A percentile compares a stretch with the other conserved stretches of the same genome.
Conservation (phyloP, 2,329 filamentous ascomycete species). For the Neonectria magnoliae region DNA sequence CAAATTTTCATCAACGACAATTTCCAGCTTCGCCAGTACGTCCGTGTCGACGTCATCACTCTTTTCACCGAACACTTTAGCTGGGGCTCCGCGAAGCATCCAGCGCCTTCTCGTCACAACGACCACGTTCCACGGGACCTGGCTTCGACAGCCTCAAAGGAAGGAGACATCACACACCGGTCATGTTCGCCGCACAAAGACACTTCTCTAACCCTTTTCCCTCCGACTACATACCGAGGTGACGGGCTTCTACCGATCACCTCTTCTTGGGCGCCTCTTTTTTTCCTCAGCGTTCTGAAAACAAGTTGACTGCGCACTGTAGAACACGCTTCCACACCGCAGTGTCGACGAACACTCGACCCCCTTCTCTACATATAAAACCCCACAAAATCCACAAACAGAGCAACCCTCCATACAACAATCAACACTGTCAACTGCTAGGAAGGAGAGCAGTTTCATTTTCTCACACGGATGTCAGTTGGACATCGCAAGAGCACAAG, state of each 20-base stretch:
- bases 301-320: constrained; percentile 34
- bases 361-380: constrained; percentile 24
- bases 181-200: constrained; percentile 68
- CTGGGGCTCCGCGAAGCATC: constrained; percentile 43
- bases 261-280: constrained; percentile 57
- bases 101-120: constrained; percentile 44
- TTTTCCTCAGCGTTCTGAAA: constrained; percentile 35
- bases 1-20: constrained; percentile 30
- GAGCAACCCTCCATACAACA: constrained; percentile 17
- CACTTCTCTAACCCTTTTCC: constrained; percentile 64
- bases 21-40: constrained; percentile 34
- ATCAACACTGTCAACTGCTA: constrained; percentile 34
- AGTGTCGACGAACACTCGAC: constrained; percentile 33
- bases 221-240: constrained; percentile 71
- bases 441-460: constrained; percentile 40
- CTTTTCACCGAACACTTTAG: constrained; percentile 34
- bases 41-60: constrained; percentile 44
- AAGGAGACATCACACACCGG: constrained; percentile 50
- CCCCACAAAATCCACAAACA: constrained; percentile 50
- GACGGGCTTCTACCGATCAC: constrained; percentile 60
- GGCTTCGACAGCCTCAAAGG: constrained; percentile 44
- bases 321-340: constrained; percentile 29
- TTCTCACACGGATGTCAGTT: constrained; percentile 44
- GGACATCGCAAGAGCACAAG: constrained; percentile 51
- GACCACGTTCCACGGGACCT: constrained; percentile 43